Evolutionary conservation across 306 rosid species (phyloP).

Genomic region (Arachis stenosperma): DNA sequence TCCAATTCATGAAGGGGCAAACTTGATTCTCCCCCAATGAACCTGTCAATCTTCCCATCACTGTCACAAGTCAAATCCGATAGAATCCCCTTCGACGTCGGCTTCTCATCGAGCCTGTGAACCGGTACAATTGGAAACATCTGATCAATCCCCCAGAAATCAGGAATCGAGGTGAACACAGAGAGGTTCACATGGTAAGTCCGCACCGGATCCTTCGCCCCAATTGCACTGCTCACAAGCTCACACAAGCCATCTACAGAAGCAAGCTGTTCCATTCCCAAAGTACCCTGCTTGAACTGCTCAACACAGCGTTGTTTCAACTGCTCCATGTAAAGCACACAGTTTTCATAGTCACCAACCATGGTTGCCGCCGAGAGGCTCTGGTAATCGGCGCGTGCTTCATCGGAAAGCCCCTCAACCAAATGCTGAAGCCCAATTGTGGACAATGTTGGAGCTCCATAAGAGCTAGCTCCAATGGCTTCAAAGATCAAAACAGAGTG

Average conservation of each 20-base stretch:
- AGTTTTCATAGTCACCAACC: conserved; percentile 57
- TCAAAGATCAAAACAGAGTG: conserved; percentile 75
- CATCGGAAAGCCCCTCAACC: conserved; percentile 66
- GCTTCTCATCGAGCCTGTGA: conserved; percentile 85
- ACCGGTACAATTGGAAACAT: conserved; percentile 81
- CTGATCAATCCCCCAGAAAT: conserved; percentile 85
- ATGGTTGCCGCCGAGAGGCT: conserved; percentile 60
- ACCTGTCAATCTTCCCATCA: conserved; percentile 88
- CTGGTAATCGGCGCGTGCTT: conserved; percentile 56
- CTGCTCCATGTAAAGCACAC: conserved; percentile 63
- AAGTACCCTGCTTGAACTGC: conserved; percentile 78
- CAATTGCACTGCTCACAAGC: conserved; percentile 64
- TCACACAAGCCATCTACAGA: conserved; percentile 86
- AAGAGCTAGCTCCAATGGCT: conserved; percentile 55
- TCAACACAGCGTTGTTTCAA: conserved; percentile 70
- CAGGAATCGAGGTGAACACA: conserved; percentile 85
- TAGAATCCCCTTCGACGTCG: conserved; percentile 60
- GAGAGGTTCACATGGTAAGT: conserved; percentile 88
- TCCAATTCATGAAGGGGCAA: conserved; percentile 83
- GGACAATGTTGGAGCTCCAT: conserved; percentile 55
- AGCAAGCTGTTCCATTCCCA: conserved; percentile 87
- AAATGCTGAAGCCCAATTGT: conserved; percentile 53
- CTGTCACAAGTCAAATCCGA: conserved; percentile 97
- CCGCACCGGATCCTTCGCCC: conserved; percentile 57
- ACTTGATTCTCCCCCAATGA: conserved; percentile 79